Base-by-base conservation (phyloP, 2,329 filamentous ascomycete species). In the Ramularia endophylla region DNA sequence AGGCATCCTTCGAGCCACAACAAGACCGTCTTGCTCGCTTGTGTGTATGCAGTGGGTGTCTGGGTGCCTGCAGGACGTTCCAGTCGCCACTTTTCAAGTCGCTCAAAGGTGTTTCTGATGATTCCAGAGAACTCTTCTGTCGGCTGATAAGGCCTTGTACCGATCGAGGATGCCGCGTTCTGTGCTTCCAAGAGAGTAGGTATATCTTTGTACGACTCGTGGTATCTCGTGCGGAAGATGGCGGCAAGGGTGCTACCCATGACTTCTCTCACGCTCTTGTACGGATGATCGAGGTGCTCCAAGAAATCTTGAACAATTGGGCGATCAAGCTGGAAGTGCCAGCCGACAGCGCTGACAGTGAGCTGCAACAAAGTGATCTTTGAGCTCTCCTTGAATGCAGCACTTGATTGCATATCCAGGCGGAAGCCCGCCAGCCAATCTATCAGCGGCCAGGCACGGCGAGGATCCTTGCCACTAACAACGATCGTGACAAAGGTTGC, bases 341-440 rank as follows among this genome's bases (percentile, higher is more conserved):
- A 98, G 1, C 92, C 92, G 27, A 82, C 78, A 56, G 95, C 88
- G 32, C 81, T 81, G 44, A 98, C 85, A 48, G 86, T 78, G 52
- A 94, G 87, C 53, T 95, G 87, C 13, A 98, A 72, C 20, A 98
- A 71, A 51, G 92, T 83, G 12, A 98, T 87, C 69, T 97, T 95
- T 19, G 90, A 94, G 41, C 90, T 95, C 63, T 98, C 94, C 63
- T 98, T 98, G 75, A 98, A 98, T 0, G 92, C 92, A 3, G 94
- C 92, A 60, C 97, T 95, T 0, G 90, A 95, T 5, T 79, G 73
- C 83, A 97, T 90, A 61, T 98, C 92, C 8, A 98, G 73, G 20
- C 87, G 78, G 76, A 97, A 97, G 40, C 81, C 79, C 34, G 84
- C 78, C 15, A 98, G 72, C 64, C 80, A 83, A 50, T 92, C 83